Evolutionary conservation across 1,284 basidiomycete species (phyloP).

Genomic region (Schizophyllum amplum): DNA sequence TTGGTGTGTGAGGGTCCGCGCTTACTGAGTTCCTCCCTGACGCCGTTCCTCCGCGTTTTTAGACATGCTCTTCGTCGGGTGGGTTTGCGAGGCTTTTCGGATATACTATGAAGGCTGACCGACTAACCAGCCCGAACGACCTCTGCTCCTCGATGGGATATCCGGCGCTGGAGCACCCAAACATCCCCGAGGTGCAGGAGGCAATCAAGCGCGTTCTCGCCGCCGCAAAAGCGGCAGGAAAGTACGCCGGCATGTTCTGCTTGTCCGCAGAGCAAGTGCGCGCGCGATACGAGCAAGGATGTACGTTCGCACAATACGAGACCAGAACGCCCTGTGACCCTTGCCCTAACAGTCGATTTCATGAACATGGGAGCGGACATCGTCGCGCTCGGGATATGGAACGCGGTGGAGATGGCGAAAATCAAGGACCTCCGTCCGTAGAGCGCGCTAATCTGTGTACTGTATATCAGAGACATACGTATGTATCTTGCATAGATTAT

Average conservation of each 20-base stretch:
- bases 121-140: conserved; percentile 43
- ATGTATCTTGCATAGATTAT: too few relatives aligned
- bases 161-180: conserved; percentile 51
- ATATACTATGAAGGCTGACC: background rate
- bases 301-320: background rate
- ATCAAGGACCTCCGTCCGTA: background rate
- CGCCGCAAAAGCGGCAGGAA: conserved; percentile 45
- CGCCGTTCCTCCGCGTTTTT: conserved; percentile 1
- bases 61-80: conserved; percentile 49
- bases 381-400: background rate
- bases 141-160: conserved; percentile 53
- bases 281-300: background rate
- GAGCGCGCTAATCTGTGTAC: background rate
- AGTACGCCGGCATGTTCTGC: conserved; percentile 30
- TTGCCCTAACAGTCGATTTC: background rate
- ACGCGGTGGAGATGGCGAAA: background rate
- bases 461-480: too few relatives aligned
- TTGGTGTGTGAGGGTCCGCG: conserved; percentile 37
- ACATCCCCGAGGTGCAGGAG: conserved; percentile 53
- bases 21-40: background rate
- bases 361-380: background rate
- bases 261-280: background rate
- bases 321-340: too few relatives aligned
- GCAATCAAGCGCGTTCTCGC: conserved; percentile 51
- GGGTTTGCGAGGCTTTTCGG: background rate